These are phyloP conservation scores for Xerocomellus dryophilus DNA, from an alignment of 768 basidiomycete species.

Conservation along the genomic window DNA sequence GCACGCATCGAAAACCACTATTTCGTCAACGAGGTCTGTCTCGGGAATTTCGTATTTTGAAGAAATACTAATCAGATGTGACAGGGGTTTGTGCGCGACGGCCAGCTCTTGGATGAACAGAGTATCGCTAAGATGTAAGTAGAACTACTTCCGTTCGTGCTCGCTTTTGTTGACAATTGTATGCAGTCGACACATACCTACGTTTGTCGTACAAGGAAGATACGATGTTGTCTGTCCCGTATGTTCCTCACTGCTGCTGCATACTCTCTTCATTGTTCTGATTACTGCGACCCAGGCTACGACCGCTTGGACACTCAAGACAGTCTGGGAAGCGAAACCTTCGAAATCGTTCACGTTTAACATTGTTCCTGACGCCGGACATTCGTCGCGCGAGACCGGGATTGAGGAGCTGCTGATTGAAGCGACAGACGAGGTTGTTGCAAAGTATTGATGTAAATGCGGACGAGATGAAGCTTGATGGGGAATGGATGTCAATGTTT, in stretches of 20 bases:
- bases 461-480: neutral
- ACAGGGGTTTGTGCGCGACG: slow-evolving; percentile 84
- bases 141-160: neutral
- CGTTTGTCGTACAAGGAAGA: slow-evolving; percentile 77
- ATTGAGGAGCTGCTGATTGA: slow-evolving; percentile 69
- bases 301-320: slow-evolving; percentile 79
- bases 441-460: slow-evolving; percentile 17
- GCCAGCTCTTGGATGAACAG: slow-evolving; percentile 80
- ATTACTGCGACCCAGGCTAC: slow-evolving; percentile 50
- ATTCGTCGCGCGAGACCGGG: slow-evolving; percentile 74
- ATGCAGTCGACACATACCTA: slow-evolving; percentile 83
- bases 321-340: slow-evolving; percentile 76
- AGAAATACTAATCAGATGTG: slow-evolving; percentile 1
- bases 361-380: slow-evolving; percentile 84
- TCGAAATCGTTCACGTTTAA: slow-evolving; percentile 38
- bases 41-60: neutral
- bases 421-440: slow-evolving; percentile 38
- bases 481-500: neutral
- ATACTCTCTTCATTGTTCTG: neutral
- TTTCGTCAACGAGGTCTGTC: slow-evolving; percentile 71
- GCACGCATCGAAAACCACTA: slow-evolving; percentile 90
- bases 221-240: slow-evolving; percentile 91
- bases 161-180: slow-evolving; percentile 4
- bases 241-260: slow-evolving; percentile 22
- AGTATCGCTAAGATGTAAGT: slow-evolving; percentile 84